Conservation (phyloP, 805 yeast genomes). For the Hanseniaspora singularis region DNA sequence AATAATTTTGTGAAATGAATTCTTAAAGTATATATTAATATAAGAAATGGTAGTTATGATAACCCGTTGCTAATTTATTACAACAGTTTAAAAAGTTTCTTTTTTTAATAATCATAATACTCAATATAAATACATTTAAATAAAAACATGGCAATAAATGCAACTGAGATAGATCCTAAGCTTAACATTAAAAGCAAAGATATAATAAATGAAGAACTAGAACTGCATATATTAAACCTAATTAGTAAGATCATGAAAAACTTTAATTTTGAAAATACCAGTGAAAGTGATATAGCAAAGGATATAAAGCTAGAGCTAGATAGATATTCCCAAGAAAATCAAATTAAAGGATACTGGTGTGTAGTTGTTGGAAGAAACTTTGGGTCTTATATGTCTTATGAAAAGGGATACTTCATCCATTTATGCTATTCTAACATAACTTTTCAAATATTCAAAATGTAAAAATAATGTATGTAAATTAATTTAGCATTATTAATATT, state of each 20-base stretch:
- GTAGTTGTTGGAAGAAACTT: slow-evolving; percentile 69
- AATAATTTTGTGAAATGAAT: no score
- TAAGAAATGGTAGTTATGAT: no score
- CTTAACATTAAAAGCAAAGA: slow-evolving; percentile 3
- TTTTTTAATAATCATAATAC: no score
- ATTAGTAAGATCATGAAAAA: slow-evolving; percentile 22
- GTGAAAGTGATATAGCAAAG: slow-evolving; percentile 8
- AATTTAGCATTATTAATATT: background rate
- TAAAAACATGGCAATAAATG: background rate
- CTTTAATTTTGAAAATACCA: slow-evolving; percentile 21
- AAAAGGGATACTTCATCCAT: slow-evolving; percentile 59
- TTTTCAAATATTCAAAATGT: slow-evolving; percentile 7
- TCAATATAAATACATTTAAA: background rate
- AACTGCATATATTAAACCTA: slow-evolving; percentile 23
- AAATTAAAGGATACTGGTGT: slow-evolving; percentile 66
- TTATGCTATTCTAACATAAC: slow-evolving; percentile 25
- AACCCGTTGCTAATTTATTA: no score
- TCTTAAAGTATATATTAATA: no score
- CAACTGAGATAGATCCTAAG: background rate
- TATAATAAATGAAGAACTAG: slow-evolving; percentile 24
- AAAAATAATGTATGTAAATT: background rate
- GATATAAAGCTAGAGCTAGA: slow-evolving; percentile 41
- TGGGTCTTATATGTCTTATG: slow-evolving; percentile 71
- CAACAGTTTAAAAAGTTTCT: no score
- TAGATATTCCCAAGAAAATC: slow-evolving; percentile 45